Conservation (phyloP, 306 rosid species). For the Leucaena leucocephala region DNA sequence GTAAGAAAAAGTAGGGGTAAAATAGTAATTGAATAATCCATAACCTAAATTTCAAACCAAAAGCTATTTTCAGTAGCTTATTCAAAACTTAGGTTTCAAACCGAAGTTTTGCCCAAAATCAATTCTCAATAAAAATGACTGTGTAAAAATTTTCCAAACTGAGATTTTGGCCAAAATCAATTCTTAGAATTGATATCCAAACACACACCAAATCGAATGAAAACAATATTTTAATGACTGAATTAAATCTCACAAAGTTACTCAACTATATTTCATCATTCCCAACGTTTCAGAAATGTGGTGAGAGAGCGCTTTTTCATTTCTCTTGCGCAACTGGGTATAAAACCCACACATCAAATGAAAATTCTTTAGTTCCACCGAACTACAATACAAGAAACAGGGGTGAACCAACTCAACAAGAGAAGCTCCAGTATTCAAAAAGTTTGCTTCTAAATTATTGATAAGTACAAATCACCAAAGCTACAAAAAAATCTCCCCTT, state of each 20-base stretch:
- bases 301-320: background rate
- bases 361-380: conserved; percentile 13
- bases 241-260: background rate
- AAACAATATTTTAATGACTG: background rate
- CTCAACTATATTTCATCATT: background rate
- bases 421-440: conserved; percentile 26
- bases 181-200: no score
- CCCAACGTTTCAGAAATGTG: background rate
- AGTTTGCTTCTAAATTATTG: conserved; percentile 27
- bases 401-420: background rate
- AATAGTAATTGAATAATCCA: no score
- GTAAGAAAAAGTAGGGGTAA: no score
- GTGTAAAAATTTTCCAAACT: no score
- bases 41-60: no score
- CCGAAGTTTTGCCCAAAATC: no score
- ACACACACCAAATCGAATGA: background rate
- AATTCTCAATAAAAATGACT: no score
- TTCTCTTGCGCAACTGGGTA: background rate
- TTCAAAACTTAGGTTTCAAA: no score
- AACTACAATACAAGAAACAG: conserved; percentile 10
- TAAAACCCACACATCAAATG: conserved; percentile 24
- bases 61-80: no score
- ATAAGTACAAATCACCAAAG: conserved; percentile 37
- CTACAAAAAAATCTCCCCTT: conserved; percentile 30
- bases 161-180: no score